phyloP scores from a whole-genome alignment of 768 basidiomycete genomes.

The Pleurotus tuoliensis region DNA sequence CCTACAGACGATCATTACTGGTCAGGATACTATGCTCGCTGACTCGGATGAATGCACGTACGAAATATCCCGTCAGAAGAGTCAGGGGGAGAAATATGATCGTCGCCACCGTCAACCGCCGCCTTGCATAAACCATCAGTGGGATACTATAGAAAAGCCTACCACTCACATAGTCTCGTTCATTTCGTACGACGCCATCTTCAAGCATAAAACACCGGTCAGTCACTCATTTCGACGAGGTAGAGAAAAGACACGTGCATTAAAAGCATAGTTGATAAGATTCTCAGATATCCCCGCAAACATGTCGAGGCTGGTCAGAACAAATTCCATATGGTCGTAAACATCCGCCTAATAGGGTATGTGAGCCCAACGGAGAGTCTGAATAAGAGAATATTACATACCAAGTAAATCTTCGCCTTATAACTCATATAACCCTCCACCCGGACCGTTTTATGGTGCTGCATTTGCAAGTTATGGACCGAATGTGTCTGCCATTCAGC shows the following conservation, averaged over 20 bases:
- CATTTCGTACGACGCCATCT: constrained; percentile 66
- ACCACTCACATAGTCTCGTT: constrained; percentile 55
- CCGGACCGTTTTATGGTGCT: constrained; percentile 16
- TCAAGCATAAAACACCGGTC: background rate
- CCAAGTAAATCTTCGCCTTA: constrained; percentile 66
- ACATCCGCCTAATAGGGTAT: background rate
- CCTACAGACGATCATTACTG: constrained; percentile 28
- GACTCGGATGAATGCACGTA: constrained; percentile 25
- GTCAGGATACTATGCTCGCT: background rate
- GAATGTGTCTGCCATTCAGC: constrained; percentile 1
- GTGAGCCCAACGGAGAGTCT: background rate
- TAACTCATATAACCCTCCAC: constrained; percentile 63
- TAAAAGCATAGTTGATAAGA: constrained; percentile 68
- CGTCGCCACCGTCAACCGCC: constrained; percentile 60
- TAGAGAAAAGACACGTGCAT: constrained; percentile 34
- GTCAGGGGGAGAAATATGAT: constrained; percentile 71
- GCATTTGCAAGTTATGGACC: too few relatives aligned
- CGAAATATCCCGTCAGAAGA: constrained; percentile 72
- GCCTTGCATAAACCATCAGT: constrained; percentile 33
- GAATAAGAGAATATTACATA: constrained; percentile 21
- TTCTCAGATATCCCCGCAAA: constrained; percentile 64
- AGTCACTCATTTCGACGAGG: background rate
- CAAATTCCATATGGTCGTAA: constrained; percentile 65
- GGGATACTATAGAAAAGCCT: background rate
- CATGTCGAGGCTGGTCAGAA: constrained; percentile 62